Percentiles rank a stretch among this genome's conserved stretches.
phyloP scores from a whole-genome alignment of 495 filamentous ascomycete genomes.

The Lasiosphaeria hispida region DNA sequence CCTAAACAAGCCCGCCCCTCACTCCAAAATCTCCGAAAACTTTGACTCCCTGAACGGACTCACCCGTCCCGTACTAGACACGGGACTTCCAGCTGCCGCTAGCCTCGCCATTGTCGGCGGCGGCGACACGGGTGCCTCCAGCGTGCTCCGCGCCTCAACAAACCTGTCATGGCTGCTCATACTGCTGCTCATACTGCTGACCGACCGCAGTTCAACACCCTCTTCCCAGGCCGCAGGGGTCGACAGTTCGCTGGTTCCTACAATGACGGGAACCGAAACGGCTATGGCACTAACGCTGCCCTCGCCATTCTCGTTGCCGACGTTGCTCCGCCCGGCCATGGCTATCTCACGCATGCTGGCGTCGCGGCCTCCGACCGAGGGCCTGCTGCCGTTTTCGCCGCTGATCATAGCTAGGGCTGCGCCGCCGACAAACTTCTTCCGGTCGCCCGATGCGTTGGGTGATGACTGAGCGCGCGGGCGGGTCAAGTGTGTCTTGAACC shows the following conservation, averaged over 20 bases:
- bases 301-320: conserved; percentile 15
- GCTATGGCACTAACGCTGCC: conserved; percentile 4
- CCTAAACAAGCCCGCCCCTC: background rate
- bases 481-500: conserved; percentile 58
- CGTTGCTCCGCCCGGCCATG: conserved; percentile 39
- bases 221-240: conserved; percentile 2
- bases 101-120: conserved; percentile 9
- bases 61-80: conserved; percentile 18
- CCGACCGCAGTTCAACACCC: background rate
- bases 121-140: conserved; percentile 12
- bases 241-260: background rate
- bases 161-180: conserved; percentile 21
- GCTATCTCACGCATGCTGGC: conserved; percentile 51
- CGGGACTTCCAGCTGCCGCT: background rate
- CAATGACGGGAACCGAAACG: too few species aligned
- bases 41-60: conserved; percentile 43
- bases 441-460: background rate
- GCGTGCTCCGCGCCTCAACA: conserved; percentile 22
- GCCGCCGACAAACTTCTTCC: conserved; percentile 48
- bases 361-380: conserved; percentile 30
- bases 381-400: conserved; percentile 30
- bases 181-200: conserved; percentile 21
- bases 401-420: conserved; percentile 39
- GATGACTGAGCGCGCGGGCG: conserved; percentile 34
- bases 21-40: conserved; percentile 13